Evolutionary conservation across 1,284 basidiomycete genomes (phyloP).

Genomic region (Tremellales sp.): DNA sequence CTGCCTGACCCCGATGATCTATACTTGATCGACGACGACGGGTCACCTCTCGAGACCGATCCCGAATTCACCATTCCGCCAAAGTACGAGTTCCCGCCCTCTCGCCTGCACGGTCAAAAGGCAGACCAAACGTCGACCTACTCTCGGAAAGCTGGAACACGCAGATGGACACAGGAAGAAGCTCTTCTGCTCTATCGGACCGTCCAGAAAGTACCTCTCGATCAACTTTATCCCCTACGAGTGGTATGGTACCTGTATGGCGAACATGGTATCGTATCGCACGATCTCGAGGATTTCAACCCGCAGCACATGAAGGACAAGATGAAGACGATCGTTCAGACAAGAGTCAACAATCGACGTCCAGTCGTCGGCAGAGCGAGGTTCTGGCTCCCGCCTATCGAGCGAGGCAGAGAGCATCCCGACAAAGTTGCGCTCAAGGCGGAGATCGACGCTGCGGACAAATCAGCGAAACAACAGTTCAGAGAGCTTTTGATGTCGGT

Average conservation of each 20-base stretch:
- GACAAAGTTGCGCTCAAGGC: background rate
- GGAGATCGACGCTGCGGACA: background rate
- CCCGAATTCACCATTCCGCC: conserved; percentile 13
- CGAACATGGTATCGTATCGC: conserved; percentile 17
- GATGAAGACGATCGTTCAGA: conserved; percentile 24
- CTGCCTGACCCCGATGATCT: conserved; percentile 17
- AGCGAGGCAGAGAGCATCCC: background rate
- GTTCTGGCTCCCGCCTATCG: conserved; percentile 14
- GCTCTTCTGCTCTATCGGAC: conserved; percentile 34
- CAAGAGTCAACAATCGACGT: conserved; percentile 13
- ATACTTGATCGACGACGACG: conserved; percentile 25
- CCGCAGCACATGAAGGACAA: conserved; percentile 43
- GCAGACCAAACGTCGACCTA: conserved; percentile 15
- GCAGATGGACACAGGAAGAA: conserved; percentile 28
- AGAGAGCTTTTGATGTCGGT: too few relatives aligned
- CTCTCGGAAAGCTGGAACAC: conserved; percentile 18
- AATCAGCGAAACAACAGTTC: too few relatives aligned
- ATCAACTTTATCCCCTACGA: conserved; percentile 23
- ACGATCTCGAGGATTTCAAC: conserved; percentile 24
- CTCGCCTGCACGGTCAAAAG: conserved; percentile 18
- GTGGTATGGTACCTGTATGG: conserved; percentile 35
- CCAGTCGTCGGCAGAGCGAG: conserved; percentile 30
- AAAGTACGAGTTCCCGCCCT: conserved; percentile 4
- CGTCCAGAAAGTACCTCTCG: conserved; percentile 33
- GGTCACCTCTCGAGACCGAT: conserved; percentile 16